A percentile compares a stretch with the other conserved stretches of the same genome.
Conservation (phyloP, 495 filamentous ascomycete genomes). For the Cladorrhinum samala region DNA sequence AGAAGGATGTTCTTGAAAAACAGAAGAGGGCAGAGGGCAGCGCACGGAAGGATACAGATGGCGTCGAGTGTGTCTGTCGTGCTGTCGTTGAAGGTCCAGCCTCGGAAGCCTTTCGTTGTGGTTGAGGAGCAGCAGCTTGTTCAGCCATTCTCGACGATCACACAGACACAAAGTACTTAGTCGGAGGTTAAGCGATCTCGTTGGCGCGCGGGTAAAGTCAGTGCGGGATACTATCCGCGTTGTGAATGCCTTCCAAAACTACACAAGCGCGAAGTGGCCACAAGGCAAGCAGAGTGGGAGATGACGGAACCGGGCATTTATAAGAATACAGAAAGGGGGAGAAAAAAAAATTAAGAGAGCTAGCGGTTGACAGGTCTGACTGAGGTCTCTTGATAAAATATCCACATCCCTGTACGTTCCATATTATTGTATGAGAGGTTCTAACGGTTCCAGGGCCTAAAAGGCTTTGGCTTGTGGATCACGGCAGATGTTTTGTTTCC, state of each 20-base stretch:
- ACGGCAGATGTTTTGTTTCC: not conserved
- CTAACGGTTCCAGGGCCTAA: not conserved
- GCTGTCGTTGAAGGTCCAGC: conserved; percentile 31
- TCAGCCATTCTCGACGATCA: conserved; percentile 26
- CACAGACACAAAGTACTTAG: not conserved
- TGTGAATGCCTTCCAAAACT: not conserved
- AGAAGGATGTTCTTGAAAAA: conserved; percentile 17
- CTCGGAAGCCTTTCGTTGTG: conserved; percentile 21
- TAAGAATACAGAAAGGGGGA: not conserved
- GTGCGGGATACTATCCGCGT: not conserved
- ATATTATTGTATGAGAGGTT: not conserved
- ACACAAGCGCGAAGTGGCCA: not conserved
- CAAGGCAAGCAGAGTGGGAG: not conserved
- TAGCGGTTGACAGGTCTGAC: too few species aligned
- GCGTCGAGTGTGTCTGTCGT: conserved; percentile 38
- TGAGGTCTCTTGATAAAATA: conserved; percentile 4
- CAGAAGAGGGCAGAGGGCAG: conserved; percentile 17
- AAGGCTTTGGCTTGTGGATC: conserved; percentile 1
- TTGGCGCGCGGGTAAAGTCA: not conserved
- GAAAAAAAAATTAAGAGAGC: too few species aligned
- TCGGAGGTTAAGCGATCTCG: not conserved
- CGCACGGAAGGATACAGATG: conserved; percentile 46
- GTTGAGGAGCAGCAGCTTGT: not conserved
- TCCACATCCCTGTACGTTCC: conserved; percentile 10
- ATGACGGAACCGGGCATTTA: not conserved